Percentiles rank a stretch among this genome's conserved stretches.
These are phyloP conservation scores for Entrophospora sp. DNA, from an alignment of 192 early-diverging fungal genomes.

Conservation along the genomic window DNA sequence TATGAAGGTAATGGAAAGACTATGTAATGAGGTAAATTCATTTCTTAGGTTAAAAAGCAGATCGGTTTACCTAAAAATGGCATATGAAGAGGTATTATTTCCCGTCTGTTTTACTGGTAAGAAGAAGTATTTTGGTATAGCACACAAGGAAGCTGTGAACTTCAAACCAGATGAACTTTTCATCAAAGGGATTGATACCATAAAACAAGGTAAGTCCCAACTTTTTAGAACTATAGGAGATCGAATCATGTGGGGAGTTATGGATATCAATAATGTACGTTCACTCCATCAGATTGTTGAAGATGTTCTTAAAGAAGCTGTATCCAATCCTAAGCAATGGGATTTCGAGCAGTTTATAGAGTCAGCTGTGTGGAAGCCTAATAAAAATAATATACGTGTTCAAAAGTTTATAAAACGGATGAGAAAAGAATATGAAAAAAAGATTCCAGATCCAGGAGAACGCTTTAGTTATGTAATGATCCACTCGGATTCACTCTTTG, in stretches of 20 bases:
- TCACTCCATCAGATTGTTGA: not conserved
- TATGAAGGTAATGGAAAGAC: not conserved
- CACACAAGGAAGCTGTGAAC: not conserved
- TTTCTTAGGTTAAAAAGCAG: not conserved
- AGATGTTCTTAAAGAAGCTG: not conserved
- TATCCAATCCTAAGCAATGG: not conserved
- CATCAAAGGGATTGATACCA: not conserved
- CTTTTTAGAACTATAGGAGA: not conserved
- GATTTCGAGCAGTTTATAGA: not conserved
- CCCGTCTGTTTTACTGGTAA: constrained; percentile 8
- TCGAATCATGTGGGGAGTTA: not conserved
- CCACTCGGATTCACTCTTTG: too few species aligned
- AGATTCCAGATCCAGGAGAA: not conserved
- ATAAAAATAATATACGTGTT: not conserved
- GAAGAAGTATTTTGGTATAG: not conserved
- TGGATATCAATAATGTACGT: not conserved
- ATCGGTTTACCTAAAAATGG: constrained; percentile 1
- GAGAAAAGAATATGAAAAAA: not conserved
- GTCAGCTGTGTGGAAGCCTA: not conserved
- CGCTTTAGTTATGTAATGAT: not conserved
- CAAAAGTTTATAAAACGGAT: not conserved
- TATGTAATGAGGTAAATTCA: not conserved
- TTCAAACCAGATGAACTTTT: constrained; percentile 10
- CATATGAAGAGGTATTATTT: constrained; percentile 12
- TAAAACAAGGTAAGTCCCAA: not conserved